Evolutionary conservation across 2,329 filamentous ascomycete species (phyloP).

Genomic region (Pseudocercospora fijiensis): DNA sequence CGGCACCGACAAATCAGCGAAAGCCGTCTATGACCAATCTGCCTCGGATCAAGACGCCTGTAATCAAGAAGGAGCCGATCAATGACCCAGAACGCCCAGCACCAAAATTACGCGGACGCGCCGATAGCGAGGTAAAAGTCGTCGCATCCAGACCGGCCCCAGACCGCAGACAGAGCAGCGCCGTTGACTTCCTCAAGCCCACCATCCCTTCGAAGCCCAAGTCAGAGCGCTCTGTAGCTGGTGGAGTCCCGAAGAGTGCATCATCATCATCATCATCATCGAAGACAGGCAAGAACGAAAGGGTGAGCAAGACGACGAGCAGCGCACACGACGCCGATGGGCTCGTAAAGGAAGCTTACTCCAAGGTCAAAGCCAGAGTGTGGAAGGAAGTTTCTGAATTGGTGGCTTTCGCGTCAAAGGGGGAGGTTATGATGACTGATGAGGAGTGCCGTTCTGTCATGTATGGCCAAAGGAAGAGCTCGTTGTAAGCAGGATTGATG

Average conservation of each 20-base stretch:
- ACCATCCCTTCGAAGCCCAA: no score
- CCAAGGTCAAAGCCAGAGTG: background rate
- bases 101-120: background rate
- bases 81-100: background rate
- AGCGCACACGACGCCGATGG: background rate
- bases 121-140: background rate
- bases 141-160: background rate
- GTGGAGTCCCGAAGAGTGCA: no score
- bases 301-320: background rate
- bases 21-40: background rate
- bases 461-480: background rate
- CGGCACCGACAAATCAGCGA: background rate
- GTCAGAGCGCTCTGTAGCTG: no score
- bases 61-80: background rate
- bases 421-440: background rate
- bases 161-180: background rate
- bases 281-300: background rate
- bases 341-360: background rate
- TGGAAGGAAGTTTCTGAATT: background rate
- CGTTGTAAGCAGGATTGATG: background rate
- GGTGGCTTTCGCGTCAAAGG: background rate
- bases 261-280: background rate
- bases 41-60: background rate
- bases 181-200: no score
- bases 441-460: background rate